Evolutionary conservation across 2,329 filamentous ascomycete species (phyloP).

Genomic region (Harringtonia lauricola): DNA sequence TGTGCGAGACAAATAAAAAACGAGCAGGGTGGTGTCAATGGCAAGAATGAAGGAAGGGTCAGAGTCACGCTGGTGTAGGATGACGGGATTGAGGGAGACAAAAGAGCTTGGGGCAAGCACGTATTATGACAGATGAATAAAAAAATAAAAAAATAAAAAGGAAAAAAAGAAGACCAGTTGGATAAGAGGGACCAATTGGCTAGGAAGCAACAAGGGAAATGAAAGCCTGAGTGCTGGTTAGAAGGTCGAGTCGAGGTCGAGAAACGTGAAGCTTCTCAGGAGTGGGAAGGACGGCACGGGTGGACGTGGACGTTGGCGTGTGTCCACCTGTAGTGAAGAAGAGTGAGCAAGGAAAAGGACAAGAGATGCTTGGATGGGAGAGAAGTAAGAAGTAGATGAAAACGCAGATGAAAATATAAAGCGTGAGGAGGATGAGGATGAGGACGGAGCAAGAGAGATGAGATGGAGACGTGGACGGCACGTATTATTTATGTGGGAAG

Average conservation of each 20-base stretch:
- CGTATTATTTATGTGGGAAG: neutral
- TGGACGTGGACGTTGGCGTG: neutral
- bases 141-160: neutral
- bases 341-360: neutral
- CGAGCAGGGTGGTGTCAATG: no score
- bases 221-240: neutral
- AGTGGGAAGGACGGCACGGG: neutral
- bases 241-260: neutral
- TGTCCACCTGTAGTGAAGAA: neutral
- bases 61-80: no score
- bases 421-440: neutral
- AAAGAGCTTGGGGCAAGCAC: neutral
- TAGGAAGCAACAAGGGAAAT: no score
- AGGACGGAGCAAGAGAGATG: constrained; percentile 10
- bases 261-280: neutral
- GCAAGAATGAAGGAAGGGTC: no score
- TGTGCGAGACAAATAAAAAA: no score
- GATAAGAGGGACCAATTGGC: no score
- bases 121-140: neutral
- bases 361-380: neutral
- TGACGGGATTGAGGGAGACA: neutral
- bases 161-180: neutral
- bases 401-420: neutral
- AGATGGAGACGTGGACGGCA: constrained; percentile 5
- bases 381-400: neutral